Percentiles rank a stretch among this genome's conserved stretches.
Evolutionary conservation across 192 early-diverging fungal species (phyloP).

Genomic region (Tieghemiomyces parasiticus): DNA sequence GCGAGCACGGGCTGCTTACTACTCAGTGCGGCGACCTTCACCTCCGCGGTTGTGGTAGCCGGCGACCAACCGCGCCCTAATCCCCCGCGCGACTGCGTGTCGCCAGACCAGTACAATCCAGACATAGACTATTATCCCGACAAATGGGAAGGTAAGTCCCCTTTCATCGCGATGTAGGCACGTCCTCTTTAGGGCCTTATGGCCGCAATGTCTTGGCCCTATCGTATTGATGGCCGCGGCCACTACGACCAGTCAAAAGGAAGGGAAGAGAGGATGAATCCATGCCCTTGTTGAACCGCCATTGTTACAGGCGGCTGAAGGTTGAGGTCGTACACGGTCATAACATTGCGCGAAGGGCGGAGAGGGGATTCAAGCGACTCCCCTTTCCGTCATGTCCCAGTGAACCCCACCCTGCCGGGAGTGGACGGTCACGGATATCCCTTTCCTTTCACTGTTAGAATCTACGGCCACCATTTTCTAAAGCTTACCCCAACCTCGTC

Average conservation of each 20-base stretch:
- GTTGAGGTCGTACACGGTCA: no score
- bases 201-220: background rate
- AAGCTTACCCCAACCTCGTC: background rate
- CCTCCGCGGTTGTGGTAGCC: background rate
- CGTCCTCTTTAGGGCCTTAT: background rate
- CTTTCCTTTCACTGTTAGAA: no score
- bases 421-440: background rate
- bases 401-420: background rate
- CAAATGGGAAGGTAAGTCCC: background rate
- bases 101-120: background rate
- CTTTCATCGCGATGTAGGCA: background rate
- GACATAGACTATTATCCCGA: background rate
- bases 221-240: background rate
- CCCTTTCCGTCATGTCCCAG: background rate
- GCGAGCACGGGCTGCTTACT: no score
- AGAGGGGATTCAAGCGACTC: no score
- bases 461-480: background rate
- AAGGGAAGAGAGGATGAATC: background rate
- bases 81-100: background rate
- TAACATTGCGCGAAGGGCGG: no score
- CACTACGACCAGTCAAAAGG: background rate
- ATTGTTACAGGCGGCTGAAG: background rate
- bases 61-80: background rate
- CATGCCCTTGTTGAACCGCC: background rate
- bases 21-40: background rate